A percentile compares a stretch with the other conserved stretches of the same genome.
Conservation (phyloP, 2,329 filamentous ascomycete genomes). For the Phaeophleospora eucalypticola region DNA sequence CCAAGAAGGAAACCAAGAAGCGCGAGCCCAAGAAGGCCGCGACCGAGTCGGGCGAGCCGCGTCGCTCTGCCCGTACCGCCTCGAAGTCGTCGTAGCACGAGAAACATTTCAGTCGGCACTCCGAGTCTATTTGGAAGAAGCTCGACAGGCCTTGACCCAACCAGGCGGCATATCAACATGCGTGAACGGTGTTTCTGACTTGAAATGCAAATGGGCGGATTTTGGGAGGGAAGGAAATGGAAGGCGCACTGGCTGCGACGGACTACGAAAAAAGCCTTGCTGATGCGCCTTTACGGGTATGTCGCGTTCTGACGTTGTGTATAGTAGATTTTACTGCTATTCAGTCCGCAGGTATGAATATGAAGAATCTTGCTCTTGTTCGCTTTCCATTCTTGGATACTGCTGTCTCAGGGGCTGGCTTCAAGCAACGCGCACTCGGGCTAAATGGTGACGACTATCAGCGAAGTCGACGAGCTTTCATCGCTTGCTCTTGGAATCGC, state of each 20-base stretch:
- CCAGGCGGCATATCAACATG: neutral
- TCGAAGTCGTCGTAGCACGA: conserved; percentile 15
- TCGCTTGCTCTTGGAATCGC: too few relatives aligned
- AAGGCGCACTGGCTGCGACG: neutral
- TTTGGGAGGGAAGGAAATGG: neutral
- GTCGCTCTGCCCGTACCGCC: conserved; percentile 43
- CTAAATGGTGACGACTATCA: too few relatives aligned
- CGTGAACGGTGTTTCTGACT: neutral
- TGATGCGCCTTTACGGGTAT: conserved; percentile 2
- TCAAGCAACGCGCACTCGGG: too few relatives aligned
- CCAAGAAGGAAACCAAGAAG: conserved; percentile 41
- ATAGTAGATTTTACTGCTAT: conserved; percentile 9
- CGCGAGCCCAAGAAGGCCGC: conserved; percentile 47
- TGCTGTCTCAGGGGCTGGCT: too few relatives aligned
- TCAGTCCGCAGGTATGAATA: neutral
- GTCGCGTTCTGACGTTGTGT: conserved; percentile 3
- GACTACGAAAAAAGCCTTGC: conserved; percentile 4
- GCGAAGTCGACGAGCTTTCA: too few relatives aligned
- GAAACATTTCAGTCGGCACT: neutral
- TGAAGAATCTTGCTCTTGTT: neutral
- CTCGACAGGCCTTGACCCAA: neutral
- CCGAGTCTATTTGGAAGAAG: neutral
- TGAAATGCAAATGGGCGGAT: conserved; percentile 1
- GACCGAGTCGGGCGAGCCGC: conserved; percentile 46
- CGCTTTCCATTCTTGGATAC: too few relatives aligned